Evolutionary conservation across 495 filamentous ascomycete genomes (phyloP), one percentile per base, ranked within the genome.

Genomic region (Articulospora tetracladia): DNA sequence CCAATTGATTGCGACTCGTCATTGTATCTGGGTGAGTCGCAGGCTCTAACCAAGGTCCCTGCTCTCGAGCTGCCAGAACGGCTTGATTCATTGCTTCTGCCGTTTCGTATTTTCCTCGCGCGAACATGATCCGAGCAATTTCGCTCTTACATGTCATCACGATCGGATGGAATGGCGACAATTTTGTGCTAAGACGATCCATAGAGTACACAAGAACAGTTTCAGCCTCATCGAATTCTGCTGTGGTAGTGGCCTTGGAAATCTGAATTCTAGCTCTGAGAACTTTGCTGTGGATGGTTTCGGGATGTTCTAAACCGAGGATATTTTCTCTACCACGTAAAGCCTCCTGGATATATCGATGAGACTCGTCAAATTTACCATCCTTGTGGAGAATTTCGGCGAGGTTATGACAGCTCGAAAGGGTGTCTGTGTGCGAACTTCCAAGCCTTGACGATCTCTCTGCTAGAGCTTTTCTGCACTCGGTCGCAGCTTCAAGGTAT

Each of bases 1-100:
- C 32, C 4, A 62, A 25, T 53, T 62, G 53, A 46, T 62, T 54
- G 34, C 36, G 56, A 22, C 44, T 62, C n/a, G 53, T 62, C 34
- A 62, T 34, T 6, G 60, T 62, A 28, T 62, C 60, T 10, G 60
- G 60, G 53, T 62, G 53, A 13, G 53, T 52, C 28, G 44, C 32
- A 20, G 60, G 47, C 7, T 62, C 47, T 15, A 28, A 17, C 60
- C 60, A 57, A 25, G 60, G 60, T 1, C 60, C 60, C 12, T 52
- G 19, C 13, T 57, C 19, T 15, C 60, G 41, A 6, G 54, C 47
- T 13, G 54, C 47, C 3, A 62, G 30, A 13, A 49, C 46, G 11
- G 60, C 7, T 24, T 28, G 17, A 24, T 62, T 57, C 22, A 62
- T 51, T 23, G 56, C 27, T 25, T 62, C 60, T 12, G 60, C 53